Conservation (phyloP, 2,329 filamentous ascomycete species). For the Alternaria gaisen region DNA sequence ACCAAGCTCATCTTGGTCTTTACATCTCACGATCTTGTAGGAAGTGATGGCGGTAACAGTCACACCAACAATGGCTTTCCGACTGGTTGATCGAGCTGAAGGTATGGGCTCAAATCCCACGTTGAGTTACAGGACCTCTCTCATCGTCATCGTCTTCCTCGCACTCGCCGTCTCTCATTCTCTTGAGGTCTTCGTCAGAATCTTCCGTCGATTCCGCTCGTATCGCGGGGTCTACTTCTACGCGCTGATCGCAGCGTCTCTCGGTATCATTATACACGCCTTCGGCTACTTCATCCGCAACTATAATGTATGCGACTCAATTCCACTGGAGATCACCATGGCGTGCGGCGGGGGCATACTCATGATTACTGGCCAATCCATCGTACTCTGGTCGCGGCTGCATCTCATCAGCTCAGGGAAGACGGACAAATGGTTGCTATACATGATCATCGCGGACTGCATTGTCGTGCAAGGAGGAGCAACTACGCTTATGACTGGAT, state of each 20-base stretch:
- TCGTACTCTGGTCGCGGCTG: constrained; percentile 67
- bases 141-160: constrained; percentile 23
- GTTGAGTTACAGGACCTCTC: constrained; percentile 16
- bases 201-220: constrained; percentile 24
- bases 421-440: constrained; percentile 53
- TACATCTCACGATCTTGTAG: background rate
- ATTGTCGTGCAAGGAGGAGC: constrained; percentile 58
- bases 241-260: constrained; percentile 20
- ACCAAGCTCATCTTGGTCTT: background rate
- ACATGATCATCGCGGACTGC: constrained; percentile 60
- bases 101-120: constrained; percentile 18
- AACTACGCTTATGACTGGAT: constrained; percentile 62
- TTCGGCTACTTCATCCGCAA: constrained; percentile 24
- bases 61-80: background rate
- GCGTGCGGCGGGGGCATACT: constrained; percentile 62
- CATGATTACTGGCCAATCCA: constrained; percentile 68
- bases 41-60: background rate
- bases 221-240: constrained; percentile 27
- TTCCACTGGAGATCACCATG: constrained; percentile 51
- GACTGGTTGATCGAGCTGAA: background rate
- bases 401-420: constrained; percentile 25
- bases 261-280: constrained; percentile 23
- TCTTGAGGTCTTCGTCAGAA: constrained; percentile 27
- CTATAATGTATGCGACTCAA: constrained; percentile 16
- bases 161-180: constrained; percentile 29